Evolutionary conservation across 257 asterid species (phyloP).

Genomic region (Ajuga chamaepitys): DNA sequence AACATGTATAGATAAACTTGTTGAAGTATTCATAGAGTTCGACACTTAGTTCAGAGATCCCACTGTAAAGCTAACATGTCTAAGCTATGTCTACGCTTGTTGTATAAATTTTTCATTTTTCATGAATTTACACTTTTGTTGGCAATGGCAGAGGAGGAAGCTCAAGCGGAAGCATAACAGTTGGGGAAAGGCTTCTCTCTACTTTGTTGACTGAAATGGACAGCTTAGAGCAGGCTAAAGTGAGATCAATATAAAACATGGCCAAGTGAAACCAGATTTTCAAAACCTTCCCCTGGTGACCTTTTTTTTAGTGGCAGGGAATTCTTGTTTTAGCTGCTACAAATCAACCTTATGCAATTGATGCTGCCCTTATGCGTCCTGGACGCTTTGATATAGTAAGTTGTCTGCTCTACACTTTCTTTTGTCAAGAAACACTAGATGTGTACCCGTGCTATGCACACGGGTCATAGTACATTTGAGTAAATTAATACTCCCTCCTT

Average conservation of each 20-base stretch:
- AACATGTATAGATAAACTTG: not conserved
- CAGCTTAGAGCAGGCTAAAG: too few relatives aligned
- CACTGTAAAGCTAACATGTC: not conserved
- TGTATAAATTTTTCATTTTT: not conserved
- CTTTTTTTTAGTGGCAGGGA: slow-evolving; percentile 52
- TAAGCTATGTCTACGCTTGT: not conserved
- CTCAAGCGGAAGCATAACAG: too few relatives aligned
- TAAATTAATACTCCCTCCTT: too few relatives aligned
- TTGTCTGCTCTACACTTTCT: not conserved
- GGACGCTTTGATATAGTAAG: slow-evolving; percentile 94
- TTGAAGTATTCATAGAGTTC: not conserved
- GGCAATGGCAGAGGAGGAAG: slow-evolving; percentile 65
- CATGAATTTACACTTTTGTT: not conserved
- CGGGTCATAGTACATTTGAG: too few relatives aligned
- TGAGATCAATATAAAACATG: not conserved
- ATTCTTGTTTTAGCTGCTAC: slow-evolving; percentile 98
- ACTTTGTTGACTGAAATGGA: too few relatives aligned
- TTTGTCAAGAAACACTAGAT: too few relatives aligned
- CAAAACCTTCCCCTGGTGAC: not conserved
- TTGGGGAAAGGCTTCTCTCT: too few relatives aligned
- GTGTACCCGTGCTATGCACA: too few relatives aligned
- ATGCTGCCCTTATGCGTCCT: slow-evolving; percentile 89
- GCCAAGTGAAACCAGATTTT: not conserved
- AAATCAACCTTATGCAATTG: slow-evolving; percentile 85
- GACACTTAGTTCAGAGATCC: not conserved